Conservation (phyloP, 257 asterid species). For the Gentiana straminea region DNA sequence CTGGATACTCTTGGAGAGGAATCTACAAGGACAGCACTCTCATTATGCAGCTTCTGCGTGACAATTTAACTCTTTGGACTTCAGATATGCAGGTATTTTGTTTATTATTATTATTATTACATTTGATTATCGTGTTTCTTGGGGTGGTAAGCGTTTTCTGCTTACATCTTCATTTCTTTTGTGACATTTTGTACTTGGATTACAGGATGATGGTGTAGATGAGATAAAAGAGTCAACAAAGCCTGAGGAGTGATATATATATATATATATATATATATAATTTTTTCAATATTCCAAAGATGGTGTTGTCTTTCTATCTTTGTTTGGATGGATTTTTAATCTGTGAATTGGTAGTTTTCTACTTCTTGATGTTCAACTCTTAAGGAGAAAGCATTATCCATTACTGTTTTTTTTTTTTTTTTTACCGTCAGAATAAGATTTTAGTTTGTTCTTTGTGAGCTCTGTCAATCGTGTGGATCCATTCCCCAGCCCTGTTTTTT, state of each 20-base stretch:
- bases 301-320: background rate
- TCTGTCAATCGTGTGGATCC: too few relatives aligned
- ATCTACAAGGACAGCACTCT: conserved; percentile 30
- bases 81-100: conserved; percentile 21
- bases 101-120: background rate
- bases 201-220: conserved; percentile 21
- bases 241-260: conserved; percentile 13
- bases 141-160: background rate
- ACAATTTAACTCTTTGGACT: conserved; percentile 23
- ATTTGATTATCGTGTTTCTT: background rate
- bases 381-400: background rate
- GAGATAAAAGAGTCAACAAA: conserved; percentile 24
- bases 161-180: background rate
- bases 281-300: conserved; percentile 3
- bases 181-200: background rate
- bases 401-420: background rate
- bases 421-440: too few relatives aligned
- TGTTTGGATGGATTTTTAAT: conserved; percentile 2
- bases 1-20: conserved; percentile 26
- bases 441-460: too few relatives aligned
- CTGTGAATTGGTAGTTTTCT: too few relatives aligned
- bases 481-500: too few relatives aligned
- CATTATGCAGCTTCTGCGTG: conserved; percentile 28
- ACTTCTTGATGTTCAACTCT: too few relatives aligned
- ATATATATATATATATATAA: background rate